Percentiles rank a stretch among this genome's conserved stretches.
These are phyloP conservation scores for Diplosphaera chodatii DNA, from an alignment of 139 green algal genomes.

Conservation along the genomic window DNA sequence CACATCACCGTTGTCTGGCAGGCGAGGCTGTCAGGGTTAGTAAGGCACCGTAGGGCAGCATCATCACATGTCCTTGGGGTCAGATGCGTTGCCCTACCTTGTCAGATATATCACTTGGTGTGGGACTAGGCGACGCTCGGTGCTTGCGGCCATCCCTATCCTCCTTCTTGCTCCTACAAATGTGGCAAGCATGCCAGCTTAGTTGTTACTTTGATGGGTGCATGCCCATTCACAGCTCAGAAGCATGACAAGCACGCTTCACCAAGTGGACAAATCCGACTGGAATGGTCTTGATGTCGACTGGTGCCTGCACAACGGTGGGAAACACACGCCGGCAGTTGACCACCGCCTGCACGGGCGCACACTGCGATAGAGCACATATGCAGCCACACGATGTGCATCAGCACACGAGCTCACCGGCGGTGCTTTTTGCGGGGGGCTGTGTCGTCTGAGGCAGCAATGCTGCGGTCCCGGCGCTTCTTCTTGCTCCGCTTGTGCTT, in stretches of 20 bases:
- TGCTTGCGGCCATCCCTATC: neutral
- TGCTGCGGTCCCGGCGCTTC: neutral
- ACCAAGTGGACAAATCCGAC: neutral
- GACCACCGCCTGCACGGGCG: too few species aligned
- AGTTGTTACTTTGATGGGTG: too few species aligned
- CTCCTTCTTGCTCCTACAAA: neutral
- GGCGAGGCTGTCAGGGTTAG: neutral
- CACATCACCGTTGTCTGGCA: neutral
- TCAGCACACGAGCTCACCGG: neutral
- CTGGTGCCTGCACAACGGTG: too few species aligned
- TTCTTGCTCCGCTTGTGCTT: neutral
- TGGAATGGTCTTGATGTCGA: neutral
- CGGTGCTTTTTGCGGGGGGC: neutral
- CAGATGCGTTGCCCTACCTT: neutral
- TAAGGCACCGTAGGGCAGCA: neutral
- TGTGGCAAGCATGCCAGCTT: too few species aligned
- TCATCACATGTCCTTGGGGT: neutral
- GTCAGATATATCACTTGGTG: neutral
- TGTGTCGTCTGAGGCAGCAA: neutral
- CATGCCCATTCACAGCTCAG: too few species aligned
- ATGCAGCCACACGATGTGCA: too few species aligned
- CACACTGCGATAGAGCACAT: too few species aligned
- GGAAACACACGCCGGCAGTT: too few species aligned
- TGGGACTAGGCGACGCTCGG: neutral
- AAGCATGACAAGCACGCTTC: neutral